Percentiles rank a stretch among this genome's conserved stretches.
Conservation (phyloP, 805 yeast genomes). For the Wickerhamiella occidentalis region DNA sequence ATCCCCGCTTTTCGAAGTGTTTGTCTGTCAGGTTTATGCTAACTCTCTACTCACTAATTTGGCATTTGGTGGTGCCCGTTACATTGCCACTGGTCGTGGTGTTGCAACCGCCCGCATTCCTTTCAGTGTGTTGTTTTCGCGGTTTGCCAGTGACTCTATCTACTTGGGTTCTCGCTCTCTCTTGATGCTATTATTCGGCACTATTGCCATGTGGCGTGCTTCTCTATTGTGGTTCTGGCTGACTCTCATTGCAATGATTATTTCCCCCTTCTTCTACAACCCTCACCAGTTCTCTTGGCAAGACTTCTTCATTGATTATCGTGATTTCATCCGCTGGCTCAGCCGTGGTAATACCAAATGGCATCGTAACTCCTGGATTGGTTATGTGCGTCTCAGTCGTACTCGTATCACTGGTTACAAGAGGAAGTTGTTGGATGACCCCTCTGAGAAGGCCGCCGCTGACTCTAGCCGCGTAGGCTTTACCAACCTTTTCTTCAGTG, state of each 20-base stretch:
- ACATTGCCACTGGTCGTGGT: slow-evolving; percentile 88
- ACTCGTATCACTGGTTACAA: slow-evolving; percentile 89
- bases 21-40: slow-evolving; percentile 88
- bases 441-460: slow-evolving; percentile 51
- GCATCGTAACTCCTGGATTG: slow-evolving; percentile 69
- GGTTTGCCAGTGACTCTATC: slow-evolving; percentile 64
- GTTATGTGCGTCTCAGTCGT: slow-evolving; percentile 60
- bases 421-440: slow-evolving; percentile 53
- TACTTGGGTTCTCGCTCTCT: slow-evolving; percentile 64
- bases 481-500: slow-evolving; percentile 66
- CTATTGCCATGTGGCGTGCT: slow-evolving; percentile 83
- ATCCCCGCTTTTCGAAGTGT: slow-evolving; percentile 88
- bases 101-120: slow-evolving; percentile 76
- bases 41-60: slow-evolving; percentile 62
- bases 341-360: slow-evolving; percentile 62
- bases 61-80: slow-evolving; percentile 82
- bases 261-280: slow-evolving; percentile 89
- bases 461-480: slow-evolving; percentile 68
- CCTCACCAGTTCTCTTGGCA: slow-evolving; percentile 97
- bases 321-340: slow-evolving; percentile 83
- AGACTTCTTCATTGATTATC: slow-evolving; percentile 91
- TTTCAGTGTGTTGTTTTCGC: slow-evolving; percentile 59
- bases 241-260: slow-evolving; percentile 70
- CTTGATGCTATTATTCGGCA: slow-evolving; percentile 60
- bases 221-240: slow-evolving; percentile 97